A percentile compares a stretch with the other conserved stretches of the same genome.
Conservation (phyloP, 2,329 filamentous ascomycete species). For the Botrytis cinerea region DNA sequence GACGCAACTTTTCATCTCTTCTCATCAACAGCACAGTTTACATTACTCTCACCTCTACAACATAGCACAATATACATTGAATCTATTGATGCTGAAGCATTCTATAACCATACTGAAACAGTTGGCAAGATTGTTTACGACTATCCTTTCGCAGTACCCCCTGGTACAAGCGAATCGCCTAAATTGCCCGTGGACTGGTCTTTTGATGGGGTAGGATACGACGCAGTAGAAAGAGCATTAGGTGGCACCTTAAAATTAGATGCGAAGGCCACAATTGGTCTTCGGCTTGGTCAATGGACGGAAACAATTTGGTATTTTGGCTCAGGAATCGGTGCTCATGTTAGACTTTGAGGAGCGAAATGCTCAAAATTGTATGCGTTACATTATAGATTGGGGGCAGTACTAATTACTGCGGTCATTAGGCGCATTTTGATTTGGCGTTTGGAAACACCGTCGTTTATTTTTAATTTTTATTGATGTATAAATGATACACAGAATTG, state of each 20-base stretch:
- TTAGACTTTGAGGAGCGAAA: constrained; percentile 48
- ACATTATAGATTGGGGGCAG: not conserved
- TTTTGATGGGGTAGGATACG: constrained; percentile 76
- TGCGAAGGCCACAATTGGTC: constrained; percentile 72
- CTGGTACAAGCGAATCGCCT: constrained; percentile 72
- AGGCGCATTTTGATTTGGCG: constrained; percentile 9
- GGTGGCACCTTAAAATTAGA: constrained; percentile 79
- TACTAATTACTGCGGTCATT: not conserved
- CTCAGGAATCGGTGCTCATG: constrained; percentile 67
- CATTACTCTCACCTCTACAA: constrained; percentile 74
- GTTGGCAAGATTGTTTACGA: constrained; percentile 78
- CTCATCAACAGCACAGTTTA: constrained; percentile 83
- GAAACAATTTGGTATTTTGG: constrained; percentile 72
- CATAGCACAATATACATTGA: constrained; percentile 76
- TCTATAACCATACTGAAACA: constrained; percentile 76
- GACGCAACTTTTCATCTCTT: constrained; percentile 85
- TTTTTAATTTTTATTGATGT: constrained; percentile 12
- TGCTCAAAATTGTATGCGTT: constrained; percentile 3
- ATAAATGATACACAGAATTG: constrained; percentile 24
- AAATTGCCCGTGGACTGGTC: constrained; percentile 81
- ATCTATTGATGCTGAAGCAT: constrained; percentile 78
- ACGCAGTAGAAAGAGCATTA: constrained; percentile 75
- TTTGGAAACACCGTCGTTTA: constrained; percentile 11
- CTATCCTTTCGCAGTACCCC: constrained; percentile 72
- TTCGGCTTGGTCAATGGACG: constrained; percentile 74